Percentiles rank a stretch among this genome's conserved stretches.
Conservation (phyloP, 2,329 filamentous ascomycete species). For the Cyclaneusma minus region DNA sequence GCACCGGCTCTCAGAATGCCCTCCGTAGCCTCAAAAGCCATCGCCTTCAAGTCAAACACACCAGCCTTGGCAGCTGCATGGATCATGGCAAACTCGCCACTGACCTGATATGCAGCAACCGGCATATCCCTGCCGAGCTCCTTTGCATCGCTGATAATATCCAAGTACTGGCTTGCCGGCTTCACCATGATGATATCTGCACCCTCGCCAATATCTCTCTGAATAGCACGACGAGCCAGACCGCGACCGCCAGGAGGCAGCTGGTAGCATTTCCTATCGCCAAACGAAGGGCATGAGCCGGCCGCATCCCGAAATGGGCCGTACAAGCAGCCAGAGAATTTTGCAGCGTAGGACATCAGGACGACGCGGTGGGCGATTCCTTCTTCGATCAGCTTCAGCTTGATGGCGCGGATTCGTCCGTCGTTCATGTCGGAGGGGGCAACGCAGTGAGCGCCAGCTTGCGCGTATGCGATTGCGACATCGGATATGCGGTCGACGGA, state of each 20-base stretch:
- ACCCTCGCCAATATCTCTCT: conserved; percentile 79
- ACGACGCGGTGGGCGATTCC: conserved; percentile 83
- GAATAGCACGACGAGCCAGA: conserved; percentile 78
- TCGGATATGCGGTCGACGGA: conserved; percentile 92
- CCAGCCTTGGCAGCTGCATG: conserved; percentile 90
- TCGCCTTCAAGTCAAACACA: conserved; percentile 85
- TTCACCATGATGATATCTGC: conserved; percentile 99
- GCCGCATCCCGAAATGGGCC: conserved; percentile 95
- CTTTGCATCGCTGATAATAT: conserved; percentile 96
- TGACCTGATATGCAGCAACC: conserved; percentile 91
- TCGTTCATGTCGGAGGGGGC: conserved; percentile 99
- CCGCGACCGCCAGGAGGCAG: conserved; percentile 84
- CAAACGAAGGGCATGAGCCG: conserved; percentile 79
- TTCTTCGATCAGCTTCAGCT: conserved; percentile 90
- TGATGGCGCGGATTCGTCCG: conserved; percentile 90
- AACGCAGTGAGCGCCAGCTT: conserved; percentile 89
- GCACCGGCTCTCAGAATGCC: conserved; percentile 87
- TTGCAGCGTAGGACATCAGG: conserved; percentile 95
- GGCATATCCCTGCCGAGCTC: conserved; percentile 84
- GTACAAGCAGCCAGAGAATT: conserved; percentile 93
- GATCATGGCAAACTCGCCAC: conserved; percentile 95
- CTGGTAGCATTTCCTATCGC: conserved; percentile 93
- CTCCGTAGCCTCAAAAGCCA: conserved; percentile 90
- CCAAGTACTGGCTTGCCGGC: conserved; percentile 85
- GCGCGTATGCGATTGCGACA: conserved; percentile 95